Evolutionary conservation across 75 land plant genomes (phyloP), one percentile per base, ranked within the genome.

Genomic region (Picea glauca): DNA sequence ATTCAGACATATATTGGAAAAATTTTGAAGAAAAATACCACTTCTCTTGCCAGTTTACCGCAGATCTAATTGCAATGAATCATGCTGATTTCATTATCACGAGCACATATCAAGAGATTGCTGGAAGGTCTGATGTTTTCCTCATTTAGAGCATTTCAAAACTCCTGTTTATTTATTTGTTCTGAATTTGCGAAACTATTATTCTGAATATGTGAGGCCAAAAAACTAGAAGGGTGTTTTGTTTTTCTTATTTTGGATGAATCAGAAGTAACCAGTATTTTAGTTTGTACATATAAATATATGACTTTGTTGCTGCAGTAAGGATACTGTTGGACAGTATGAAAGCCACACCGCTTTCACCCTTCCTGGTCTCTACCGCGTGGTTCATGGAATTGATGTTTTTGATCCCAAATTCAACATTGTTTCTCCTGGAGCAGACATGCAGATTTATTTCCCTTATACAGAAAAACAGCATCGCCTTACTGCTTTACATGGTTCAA

Each of bases 371-470:
- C 80, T 87, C 4, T 91, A 90, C 62, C 81, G 93, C 13, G 89
- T 91, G 26, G 93, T 91, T 61, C 83, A 91, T 60, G 93, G 93
- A 7, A 87, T 91, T 78, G 87, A 91, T 83, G 93, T 90, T 33
- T 91, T 91, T 76, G 93, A 91, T 72, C 93, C 93, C 15, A 91
- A 91, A 78, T 91, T 91, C 79, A 91, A 91, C 80, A 90, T 91
- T 82, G 93, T 89, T 5, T 91, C 93, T 2, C 93, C 89, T 54
- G 93, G 92, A 77, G 89, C 92, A 35, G 92, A 91, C 78, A 79
- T 80, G 84, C 73, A 63, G 8, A 89, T 91, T 43, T 89, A 91
- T 83, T 91, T 87, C 66, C 84, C 93, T 63, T 85, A 62, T 63
- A 76, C 90, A n/a, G 93, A 91, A 31, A 80, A 85, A 57, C 75